A percentile compares a stretch with the other conserved stretches of the same genome.
Conservation (phyloP, 1,284 basidiomycete genomes). For the Retiboletus flavoniger region DNA sequence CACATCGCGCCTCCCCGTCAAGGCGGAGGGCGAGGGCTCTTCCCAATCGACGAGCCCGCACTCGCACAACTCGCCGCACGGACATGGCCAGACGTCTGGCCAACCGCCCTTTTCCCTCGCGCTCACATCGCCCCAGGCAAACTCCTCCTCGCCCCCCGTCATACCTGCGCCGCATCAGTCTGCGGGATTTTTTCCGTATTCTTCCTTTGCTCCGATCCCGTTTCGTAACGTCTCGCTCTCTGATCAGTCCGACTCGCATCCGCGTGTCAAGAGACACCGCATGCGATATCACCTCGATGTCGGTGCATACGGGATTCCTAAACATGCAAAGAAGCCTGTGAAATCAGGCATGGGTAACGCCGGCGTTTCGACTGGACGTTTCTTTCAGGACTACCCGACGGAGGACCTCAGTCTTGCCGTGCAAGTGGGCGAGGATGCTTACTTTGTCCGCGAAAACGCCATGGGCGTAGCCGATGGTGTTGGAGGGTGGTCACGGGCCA, state of each 20-base stretch:
- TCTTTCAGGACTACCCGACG: slow-evolving; percentile 24
- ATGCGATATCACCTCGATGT: slow-evolving; percentile 64
- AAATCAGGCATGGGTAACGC: slow-evolving; percentile 28
- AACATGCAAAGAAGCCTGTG: slow-evolving; percentile 36
- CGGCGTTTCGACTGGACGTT: slow-evolving; percentile 14
- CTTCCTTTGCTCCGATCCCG: slow-evolving; percentile 33
- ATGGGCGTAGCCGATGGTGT: slow-evolving; percentile 90
- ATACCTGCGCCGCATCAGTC: slow-evolving; percentile 44
- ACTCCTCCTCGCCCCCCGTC: slow-evolving; percentile 34
- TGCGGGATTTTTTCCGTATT: slow-evolving; percentile 35
- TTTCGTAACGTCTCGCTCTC: slow-evolving; percentile 28
- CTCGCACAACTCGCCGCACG: slow-evolving; percentile 30
- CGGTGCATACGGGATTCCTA: slow-evolving; percentile 71
- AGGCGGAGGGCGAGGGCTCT: slow-evolving; percentile 46
- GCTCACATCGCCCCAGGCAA: slow-evolving; percentile 44
- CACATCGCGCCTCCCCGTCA: slow-evolving; percentile 46
- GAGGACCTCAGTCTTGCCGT: slow-evolving; percentile 52
- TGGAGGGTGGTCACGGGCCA: slow-evolving; percentile 75
- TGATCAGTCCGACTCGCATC: slow-evolving; percentile 31
- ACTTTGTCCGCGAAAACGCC: slow-evolving; percentile 79
- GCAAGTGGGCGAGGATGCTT: slow-evolving; percentile 84
- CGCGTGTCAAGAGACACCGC: slow-evolving; percentile 39
- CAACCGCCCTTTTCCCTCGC: slow-evolving; percentile 42
- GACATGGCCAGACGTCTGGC: slow-evolving; percentile 33
- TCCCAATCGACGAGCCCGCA: slow-evolving; percentile 31